Evolutionary conservation across 331 rosid species (phyloP), one percentile per base, ranked within the genome.

Genomic region (Pyracantha coccinea): DNA sequence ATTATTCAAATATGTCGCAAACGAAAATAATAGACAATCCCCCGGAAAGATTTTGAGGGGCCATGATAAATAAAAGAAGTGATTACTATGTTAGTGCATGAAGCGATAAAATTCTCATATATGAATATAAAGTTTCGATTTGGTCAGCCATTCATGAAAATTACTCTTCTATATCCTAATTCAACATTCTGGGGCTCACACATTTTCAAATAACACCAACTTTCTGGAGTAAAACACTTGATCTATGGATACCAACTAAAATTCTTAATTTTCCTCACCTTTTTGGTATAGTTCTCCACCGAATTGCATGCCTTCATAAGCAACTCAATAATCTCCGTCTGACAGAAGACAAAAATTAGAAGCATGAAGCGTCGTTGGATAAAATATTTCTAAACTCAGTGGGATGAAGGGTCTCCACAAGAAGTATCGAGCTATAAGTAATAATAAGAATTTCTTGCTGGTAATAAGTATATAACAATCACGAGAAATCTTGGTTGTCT

Each of bases 261-360:
- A 28, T 61, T 23, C 8, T 0, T 28, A 55, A 9, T 35, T 21
- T 57, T 73, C 66, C 89, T 73, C 52, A 92, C 98, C 96, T 87
- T 85, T 60, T 68, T 77, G 4, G 78, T 73, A 73, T 78, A 84
- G 74, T 84, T 91, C 68, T 90, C 86, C 82, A 86, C 76, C 7
- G 92, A 72, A 77, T 38, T 85, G 81, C 96, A 92, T 54, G 91
- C 89, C 86, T 92, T 88, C 81, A 88, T 59, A 62, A 92, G 87
- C 62, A 85, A 68, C 86, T 92, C 87, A 73, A 92, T 79, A 69
- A 92, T 79, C 74, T 88, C 92, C 58, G 88, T 55, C 97, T 92
- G 88, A 68, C 29, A 63, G 68, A 87, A 64, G 69, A 58, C 28
- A 4, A 23, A 68, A 74, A 55, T 59, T 7, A 66, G 54, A 45